Conservation (phyloP, 106 monocot genomes). For the Dendrobium catenatum region DNA sequence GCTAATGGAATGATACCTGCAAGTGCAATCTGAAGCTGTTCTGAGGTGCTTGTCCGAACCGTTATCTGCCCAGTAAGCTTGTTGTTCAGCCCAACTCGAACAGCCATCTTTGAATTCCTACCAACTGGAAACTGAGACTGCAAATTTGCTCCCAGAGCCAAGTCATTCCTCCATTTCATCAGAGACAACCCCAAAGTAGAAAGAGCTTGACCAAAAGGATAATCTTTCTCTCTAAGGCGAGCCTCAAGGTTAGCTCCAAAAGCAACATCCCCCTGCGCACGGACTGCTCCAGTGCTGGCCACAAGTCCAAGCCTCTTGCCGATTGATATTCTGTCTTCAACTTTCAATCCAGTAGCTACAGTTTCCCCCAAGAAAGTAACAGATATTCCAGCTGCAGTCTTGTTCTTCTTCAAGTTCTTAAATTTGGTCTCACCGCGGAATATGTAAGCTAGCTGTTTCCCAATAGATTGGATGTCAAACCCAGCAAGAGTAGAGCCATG, state of each 20-base stretch:
- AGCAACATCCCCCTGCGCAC: slow-evolving; percentile 67
- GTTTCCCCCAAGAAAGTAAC: slow-evolving; percentile 87
- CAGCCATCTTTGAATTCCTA: slow-evolving; percentile 61
- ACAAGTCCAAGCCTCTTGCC: slow-evolving; percentile 62
- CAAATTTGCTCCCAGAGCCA: slow-evolving; percentile 87
- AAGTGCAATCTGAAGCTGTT: slow-evolving; percentile 68
- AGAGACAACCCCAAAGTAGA: slow-evolving; percentile 78
- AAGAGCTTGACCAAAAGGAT: slow-evolving; percentile 65
- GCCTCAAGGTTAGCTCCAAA: slow-evolving; percentile 90
- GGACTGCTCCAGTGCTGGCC: slow-evolving; percentile 75
- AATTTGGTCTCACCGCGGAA: slow-evolving; percentile 78
- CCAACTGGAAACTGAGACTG: slow-evolving; percentile 73
- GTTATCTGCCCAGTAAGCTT: slow-evolving; percentile 81
- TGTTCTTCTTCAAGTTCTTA: slow-evolving; percentile 82
- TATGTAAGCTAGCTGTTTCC: slow-evolving; percentile 76
- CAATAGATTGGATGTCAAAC: slow-evolving; percentile 80
- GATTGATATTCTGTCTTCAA: slow-evolving; percentile 73
- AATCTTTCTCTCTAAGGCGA: slow-evolving; percentile 71
- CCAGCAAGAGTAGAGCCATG: slow-evolving; percentile 75
- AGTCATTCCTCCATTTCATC: slow-evolving; percentile 82
- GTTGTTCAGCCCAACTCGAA: slow-evolving; percentile 81
- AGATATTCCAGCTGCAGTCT: slow-evolving; percentile 65
- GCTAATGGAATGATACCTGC: slow-evolving; percentile 59
- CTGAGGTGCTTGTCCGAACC: slow-evolving; percentile 61
- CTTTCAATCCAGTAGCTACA: slow-evolving; percentile 70